Evolutionary conservation across 1,284 basidiomycete species (phyloP).

Genomic region (Austroboletus novae-zelandiae): DNA sequence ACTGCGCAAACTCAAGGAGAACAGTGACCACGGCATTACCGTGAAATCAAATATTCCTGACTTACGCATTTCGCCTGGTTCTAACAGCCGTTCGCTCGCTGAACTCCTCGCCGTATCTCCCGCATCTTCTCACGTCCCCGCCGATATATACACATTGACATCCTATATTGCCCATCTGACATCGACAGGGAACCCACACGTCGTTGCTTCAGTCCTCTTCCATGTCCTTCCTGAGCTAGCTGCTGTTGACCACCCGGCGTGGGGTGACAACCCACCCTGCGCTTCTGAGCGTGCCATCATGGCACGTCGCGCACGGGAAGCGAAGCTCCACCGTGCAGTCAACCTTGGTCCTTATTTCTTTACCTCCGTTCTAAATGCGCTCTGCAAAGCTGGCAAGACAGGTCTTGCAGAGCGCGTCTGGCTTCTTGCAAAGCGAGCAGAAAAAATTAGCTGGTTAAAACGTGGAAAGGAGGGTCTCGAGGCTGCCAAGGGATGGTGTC

Average conservation of each 20-base stretch:
- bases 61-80: neutral
- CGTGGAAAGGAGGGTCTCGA: constrained; percentile 18
- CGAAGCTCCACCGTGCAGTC: constrained; percentile 42
- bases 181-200: constrained; percentile 45
- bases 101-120: constrained; percentile 13
- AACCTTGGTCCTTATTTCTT: constrained; percentile 59
- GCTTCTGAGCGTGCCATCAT: constrained; percentile 19
- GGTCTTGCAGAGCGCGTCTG: constrained; percentile 65
- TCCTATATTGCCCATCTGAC: constrained; percentile 53
- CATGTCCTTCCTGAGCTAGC: constrained; percentile 54
- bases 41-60: constrained; percentile 9
- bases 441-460: constrained; percentile 48
- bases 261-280: constrained; percentile 28
- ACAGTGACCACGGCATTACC: constrained; percentile 23
- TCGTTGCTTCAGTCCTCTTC: constrained; percentile 46
- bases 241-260: constrained; percentile 39
- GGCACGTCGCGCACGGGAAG: constrained; percentile 26
- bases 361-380: constrained; percentile 54
- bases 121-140: constrained; percentile 16
- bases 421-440: constrained; percentile 53
- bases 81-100: constrained; percentile 7
- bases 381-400: constrained; percentile 54
- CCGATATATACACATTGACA: constrained; percentile 47
- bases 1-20: constrained; percentile 27
- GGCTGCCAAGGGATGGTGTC: constrained; percentile 48